These are phyloP conservation scores for Penicillium sp. DNA, from an alignment of 2,329 filamentous ascomycete genomes.

Conservation along the genomic window DNA sequence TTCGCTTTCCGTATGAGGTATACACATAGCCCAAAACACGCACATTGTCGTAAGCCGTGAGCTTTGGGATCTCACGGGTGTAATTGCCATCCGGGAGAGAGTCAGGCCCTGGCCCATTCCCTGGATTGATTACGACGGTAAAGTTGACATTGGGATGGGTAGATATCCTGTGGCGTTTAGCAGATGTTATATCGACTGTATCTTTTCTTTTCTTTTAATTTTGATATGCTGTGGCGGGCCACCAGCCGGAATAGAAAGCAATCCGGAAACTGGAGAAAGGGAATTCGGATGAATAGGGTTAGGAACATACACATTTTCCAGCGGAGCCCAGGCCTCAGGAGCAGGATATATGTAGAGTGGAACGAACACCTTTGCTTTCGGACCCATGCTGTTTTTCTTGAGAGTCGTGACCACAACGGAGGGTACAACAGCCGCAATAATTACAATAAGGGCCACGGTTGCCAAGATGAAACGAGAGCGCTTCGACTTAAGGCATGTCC, in stretches of 20 bases:
- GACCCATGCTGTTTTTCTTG: conserved; percentile 37
- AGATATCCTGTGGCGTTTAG: conserved; percentile 35
- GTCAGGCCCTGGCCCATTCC: conserved; percentile 46
- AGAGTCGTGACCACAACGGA: conserved; percentile 35
- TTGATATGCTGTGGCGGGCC: conserved; percentile 7
- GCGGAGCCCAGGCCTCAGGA: conserved; percentile 46
- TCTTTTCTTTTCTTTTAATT: conserved; percentile 10
- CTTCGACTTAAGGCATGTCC: conserved; percentile 27
- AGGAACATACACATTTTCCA: conserved; percentile 44
- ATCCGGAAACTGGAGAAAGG: neutral
- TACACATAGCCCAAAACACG: conserved; percentile 52
- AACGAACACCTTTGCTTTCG: conserved; percentile 45
- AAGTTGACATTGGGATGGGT: conserved; percentile 46
- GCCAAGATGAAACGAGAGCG: conserved; percentile 30
- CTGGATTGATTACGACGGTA: conserved; percentile 51
- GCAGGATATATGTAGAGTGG: conserved; percentile 51
- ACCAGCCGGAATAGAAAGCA: conserved; percentile 9
- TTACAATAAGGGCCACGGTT: conserved; percentile 27
- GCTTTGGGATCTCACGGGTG: conserved; percentile 40
- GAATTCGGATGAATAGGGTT: conserved; percentile 9
- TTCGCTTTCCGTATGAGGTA: conserved; percentile 47
- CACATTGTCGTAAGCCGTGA: conserved; percentile 47
- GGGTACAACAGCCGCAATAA: conserved; percentile 33
- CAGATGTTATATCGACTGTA: no score
- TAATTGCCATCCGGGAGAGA: conserved; percentile 46